A percentile compares a stretch with the other conserved stretches of the same genome.
Conservation (phyloP, 352 stramenopile species). For the Halophytophthora polymorphica region DNA sequence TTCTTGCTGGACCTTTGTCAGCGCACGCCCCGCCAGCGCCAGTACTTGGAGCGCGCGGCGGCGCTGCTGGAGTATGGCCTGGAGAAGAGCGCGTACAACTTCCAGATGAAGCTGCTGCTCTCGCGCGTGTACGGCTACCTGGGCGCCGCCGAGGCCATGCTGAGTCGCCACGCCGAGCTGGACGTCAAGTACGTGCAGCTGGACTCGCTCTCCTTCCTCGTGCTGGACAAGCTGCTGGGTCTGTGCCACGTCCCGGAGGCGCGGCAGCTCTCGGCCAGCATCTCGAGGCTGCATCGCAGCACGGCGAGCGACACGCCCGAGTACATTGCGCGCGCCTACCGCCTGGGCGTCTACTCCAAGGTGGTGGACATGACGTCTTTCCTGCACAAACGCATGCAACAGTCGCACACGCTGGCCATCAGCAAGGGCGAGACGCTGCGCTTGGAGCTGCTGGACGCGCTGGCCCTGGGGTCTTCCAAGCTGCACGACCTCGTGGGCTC, state of each 20-base stretch:
- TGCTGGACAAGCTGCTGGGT: constrained; percentile 75
- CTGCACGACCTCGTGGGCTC: constrained; percentile 54
- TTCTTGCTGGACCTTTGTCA: constrained; percentile 73
- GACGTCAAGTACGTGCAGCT: constrained; percentile 87
- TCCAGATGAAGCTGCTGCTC: constrained; percentile 89
- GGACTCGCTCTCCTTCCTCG: constrained; percentile 81
- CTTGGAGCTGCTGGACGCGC: constrained; percentile 52
- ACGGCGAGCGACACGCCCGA: constrained; percentile 72
- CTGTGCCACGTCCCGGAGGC: constrained; percentile 62
- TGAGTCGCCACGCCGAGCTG: constrained; percentile 64
- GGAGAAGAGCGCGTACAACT: constrained; percentile 85
- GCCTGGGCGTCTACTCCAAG: constrained; percentile 82
- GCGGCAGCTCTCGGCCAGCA: constrained; percentile 41
- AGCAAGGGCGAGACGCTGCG: constrained; percentile 52
- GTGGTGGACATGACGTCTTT: constrained; percentile 83
- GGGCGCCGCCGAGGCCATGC: constrained; percentile 60
- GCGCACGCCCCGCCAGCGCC: constrained; percentile 22
- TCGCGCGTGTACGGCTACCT: constrained; percentile 77
- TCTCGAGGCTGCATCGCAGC: constrained; percentile 48
- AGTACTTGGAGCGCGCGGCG: constrained; percentile 52
- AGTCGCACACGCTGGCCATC: constrained; percentile 73
- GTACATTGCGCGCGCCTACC: constrained; percentile 76
- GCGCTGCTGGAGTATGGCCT: constrained; percentile 70
- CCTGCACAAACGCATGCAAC: constrained; percentile 67
- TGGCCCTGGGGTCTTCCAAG: constrained; percentile 35